A percentile compares a stretch with the other conserved stretches of the same genome.
Conservation (phyloP, 2,329 filamentous ascomycete genomes). For the Calonectria hawksworthii region DNA sequence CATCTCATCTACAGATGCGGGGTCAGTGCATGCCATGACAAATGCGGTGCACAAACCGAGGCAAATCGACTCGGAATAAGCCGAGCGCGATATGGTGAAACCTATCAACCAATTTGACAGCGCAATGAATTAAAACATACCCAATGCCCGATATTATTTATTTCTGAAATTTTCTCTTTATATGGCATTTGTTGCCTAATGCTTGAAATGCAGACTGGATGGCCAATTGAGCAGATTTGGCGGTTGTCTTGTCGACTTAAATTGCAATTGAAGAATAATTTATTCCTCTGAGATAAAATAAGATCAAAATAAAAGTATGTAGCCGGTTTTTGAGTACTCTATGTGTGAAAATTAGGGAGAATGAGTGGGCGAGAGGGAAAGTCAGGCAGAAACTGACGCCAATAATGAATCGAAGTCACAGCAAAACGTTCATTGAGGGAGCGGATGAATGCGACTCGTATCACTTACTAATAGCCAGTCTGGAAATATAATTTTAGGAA, state of each 20-base stretch:
- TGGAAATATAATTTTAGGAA: not conserved
- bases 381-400: not conserved
- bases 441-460: not conserved
- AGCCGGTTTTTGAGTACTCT: not conserved
- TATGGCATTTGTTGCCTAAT: no score
- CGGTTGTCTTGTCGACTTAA: not conserved
- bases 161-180: no score
- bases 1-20: not conserved
- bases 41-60: not conserved
- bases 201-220: no score
- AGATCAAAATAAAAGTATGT: not conserved
- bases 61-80: not conserved
- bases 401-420: not conserved
- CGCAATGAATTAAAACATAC: not conserved
- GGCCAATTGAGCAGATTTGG: no score
- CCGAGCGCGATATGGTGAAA: no score
- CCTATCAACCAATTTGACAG: not conserved
- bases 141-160: not conserved
- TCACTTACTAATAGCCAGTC: not conserved
- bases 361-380: not conserved
- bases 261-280: not conserved
- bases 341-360: not conserved
- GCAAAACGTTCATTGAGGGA: not conserved
- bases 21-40: not conserved
- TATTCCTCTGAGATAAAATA: not conserved